Conservation (phyloP, 2,329 filamentous ascomycete genomes). For the Talaromyces sp. region DNA sequence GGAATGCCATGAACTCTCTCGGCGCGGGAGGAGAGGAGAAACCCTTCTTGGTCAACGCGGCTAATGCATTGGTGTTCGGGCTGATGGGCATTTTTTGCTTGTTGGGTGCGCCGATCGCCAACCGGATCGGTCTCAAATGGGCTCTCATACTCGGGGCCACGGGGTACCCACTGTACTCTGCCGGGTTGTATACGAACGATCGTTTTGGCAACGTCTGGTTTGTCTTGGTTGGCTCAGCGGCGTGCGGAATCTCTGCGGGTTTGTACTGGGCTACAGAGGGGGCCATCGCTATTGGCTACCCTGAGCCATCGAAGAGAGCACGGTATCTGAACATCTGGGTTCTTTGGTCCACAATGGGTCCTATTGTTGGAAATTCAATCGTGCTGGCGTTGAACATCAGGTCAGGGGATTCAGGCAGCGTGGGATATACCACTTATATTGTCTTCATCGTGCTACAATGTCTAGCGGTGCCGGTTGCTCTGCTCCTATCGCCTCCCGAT, state of each 20-base stretch:
- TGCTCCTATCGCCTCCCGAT: not conserved
- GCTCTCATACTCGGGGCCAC: slow-evolving; percentile 3
- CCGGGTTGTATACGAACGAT: slow-evolving; percentile 6
- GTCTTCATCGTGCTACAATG: slow-evolving; percentile 8
- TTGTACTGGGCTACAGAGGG: slow-evolving; percentile 7
- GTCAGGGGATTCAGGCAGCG: not conserved
- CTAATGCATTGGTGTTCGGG: slow-evolving; percentile 7
- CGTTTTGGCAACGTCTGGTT: slow-evolving; percentile 7
- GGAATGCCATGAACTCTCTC: slow-evolving; percentile 10
- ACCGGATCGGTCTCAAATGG: slow-evolving; percentile 6
- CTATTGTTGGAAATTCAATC: slow-evolving; percentile 3
- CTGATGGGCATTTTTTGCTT: slow-evolving; percentile 7
- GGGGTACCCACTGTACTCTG: slow-evolving; percentile 7
- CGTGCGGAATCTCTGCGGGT: slow-evolving; percentile 4
- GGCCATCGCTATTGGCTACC: slow-evolving; percentile 7
- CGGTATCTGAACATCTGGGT: slow-evolving; percentile 8
- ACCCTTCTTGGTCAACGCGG: slow-evolving; percentile 9
- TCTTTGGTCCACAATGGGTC: slow-evolving; percentile 1
- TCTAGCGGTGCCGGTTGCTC: slow-evolving; percentile 2
- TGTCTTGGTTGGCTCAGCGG: slow-evolving; percentile 1
- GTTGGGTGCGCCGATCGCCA: slow-evolving; percentile 1
- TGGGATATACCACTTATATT: slow-evolving; percentile 2
- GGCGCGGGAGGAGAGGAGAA: slow-evolving; percentile 5
- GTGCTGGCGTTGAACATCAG: not conserved
- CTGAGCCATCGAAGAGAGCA: slow-evolving; percentile 1